Percentiles rank a stretch among this genome's conserved stretches.
These are phyloP conservation scores for Botryobasidium botryosum DNA, from an alignment of 768 basidiomycete genomes.

Conservation along the genomic window DNA sequence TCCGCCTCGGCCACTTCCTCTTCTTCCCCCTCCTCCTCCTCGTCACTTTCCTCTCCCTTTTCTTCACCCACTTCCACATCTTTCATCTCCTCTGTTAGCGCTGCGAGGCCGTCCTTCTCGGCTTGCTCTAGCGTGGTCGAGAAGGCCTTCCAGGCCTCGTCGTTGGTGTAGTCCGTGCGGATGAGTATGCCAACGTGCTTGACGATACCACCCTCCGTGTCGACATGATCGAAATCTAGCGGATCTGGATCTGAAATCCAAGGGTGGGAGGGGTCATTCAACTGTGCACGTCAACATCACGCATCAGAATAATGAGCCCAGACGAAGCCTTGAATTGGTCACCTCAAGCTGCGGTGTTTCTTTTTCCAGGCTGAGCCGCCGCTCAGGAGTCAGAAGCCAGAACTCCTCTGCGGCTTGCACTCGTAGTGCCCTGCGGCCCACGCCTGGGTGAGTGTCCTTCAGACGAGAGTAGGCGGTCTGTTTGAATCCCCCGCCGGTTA, in stretches of 20 bases:
- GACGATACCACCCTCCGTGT: not conserved
- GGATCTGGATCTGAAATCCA: constrained; percentile 7
- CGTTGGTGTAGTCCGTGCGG: constrained; percentile 57
- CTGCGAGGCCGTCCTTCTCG: constrained; percentile 32
- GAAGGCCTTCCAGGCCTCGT: constrained; percentile 47
- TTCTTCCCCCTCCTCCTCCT: constrained; percentile 14
- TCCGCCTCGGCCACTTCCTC: constrained; percentile 14
- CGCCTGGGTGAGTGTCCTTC: too few species aligned
- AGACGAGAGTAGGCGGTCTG: too few species aligned
- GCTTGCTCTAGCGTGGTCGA: constrained; percentile 30
- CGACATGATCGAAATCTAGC: constrained; percentile 6
- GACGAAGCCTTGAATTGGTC: too few species aligned
- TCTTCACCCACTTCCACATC: constrained; percentile 12
- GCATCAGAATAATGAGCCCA: too few species aligned
- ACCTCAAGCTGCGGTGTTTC: too few species aligned
- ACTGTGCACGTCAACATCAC: too few species aligned
- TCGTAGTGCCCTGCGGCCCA: too few species aligned
- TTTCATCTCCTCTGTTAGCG: constrained; percentile 8
- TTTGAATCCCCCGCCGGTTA: too few species aligned
- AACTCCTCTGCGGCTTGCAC: too few species aligned
- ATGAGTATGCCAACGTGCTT: constrained; percentile 34
- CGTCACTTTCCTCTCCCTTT: constrained; percentile 14
- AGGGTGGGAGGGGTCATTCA: not conserved
- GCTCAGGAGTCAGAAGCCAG: too few species aligned
- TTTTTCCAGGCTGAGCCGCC: too few species aligned